These are phyloP conservation scores for Ophiostoma sp. DNA, from an alignment of 2,329 filamentous ascomycete species.

Conservation along the genomic window DNA sequence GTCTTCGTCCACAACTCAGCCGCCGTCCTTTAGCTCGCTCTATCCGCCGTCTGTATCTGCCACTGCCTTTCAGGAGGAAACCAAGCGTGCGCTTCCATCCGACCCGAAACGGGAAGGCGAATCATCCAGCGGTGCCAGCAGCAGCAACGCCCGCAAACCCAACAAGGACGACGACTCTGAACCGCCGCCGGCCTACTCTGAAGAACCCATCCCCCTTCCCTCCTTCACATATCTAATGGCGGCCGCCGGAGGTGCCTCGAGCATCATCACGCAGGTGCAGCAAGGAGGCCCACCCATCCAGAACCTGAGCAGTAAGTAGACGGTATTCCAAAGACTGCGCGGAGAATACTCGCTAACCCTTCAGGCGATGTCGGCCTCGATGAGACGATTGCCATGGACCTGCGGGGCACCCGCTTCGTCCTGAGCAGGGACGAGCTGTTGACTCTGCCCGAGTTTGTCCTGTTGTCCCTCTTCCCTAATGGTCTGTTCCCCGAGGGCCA, in stretches of 20 bases:
- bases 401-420: conserved; percentile 91
- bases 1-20: conserved; percentile 33
- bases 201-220: conserved; percentile 87
- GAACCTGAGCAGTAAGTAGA: conserved; percentile 72
- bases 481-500: conserved; percentile 97
- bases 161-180: conserved; percentile 78
- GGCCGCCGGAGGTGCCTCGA: conserved; percentile 91
- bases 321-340: conserved; percentile 30
- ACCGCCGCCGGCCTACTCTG: conserved; percentile 92
- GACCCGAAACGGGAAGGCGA: conserved; percentile 70
- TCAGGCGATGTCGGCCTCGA: conserved; percentile 74
- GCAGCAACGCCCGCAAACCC: conserved; percentile 27
- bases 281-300: conserved; percentile 89
- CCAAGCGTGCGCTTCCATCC: conserved; percentile 78
- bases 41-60: conserved; percentile 45
- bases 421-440: conserved; percentile 92
- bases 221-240: conserved; percentile 98
- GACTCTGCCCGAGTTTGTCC: conserved; percentile 93
- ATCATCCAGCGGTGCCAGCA: conserved; percentile 51
- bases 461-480: conserved; percentile 96
- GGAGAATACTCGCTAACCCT: neutral
- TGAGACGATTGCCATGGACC: conserved; percentile 91
- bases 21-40: conserved; percentile 63
- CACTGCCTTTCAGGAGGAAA: conserved; percentile 60
- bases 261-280: conserved; percentile 98